Evolutionary conservation across 2,329 filamentous ascomycete species (phyloP), one percentile per base, ranked within the genome.

Genomic region (Cytospora schulzeri): DNA sequence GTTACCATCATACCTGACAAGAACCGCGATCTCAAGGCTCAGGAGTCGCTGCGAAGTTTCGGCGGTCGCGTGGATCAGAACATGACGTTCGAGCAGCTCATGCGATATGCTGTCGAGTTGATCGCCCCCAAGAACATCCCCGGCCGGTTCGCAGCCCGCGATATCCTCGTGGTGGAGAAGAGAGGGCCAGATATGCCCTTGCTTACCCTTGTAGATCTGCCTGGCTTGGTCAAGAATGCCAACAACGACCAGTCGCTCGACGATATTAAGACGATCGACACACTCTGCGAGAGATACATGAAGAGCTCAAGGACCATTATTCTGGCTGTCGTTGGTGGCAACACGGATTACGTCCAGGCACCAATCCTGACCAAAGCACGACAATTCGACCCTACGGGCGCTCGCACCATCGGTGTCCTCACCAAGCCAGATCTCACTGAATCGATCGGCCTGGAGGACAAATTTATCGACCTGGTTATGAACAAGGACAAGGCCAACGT

Each of bases 141-240:
- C 9, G 81, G 81, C 12, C 77, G 81, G 5, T 84, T 84, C 62
- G 81, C 81, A 1, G 81, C 81, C 24, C 74, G 77, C 33, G 82
- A 85, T 64, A 81, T 87, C 26, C 78, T 88, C 7, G 81, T 85
- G 0, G 80, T 88, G 0, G 85, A 88, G 69, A 81, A 87, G 70
- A 80, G 78, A 14, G 85, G 86, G 0, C 85, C 85, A 0, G 81
- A 85, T 14, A 82, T 85, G 76, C 84, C 85, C 1, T 78, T 88
- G 19, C 73, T 89, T 52, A 88, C 85, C 0, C 78, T 88, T 1
- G 84, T 88, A 9, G 86, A 89, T 72, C 76, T 89, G 38, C 86
- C 86, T 0, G 85, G 86, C 1, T 74, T 88, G 1, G 82, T 87
- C 31, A 78, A 80, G 35, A 81, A 85, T 11, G 80, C 80, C 68